Evolutionary conservation across 1,139 yeast species (phyloP).

Genomic region (Hyphopichia fennica): DNA sequence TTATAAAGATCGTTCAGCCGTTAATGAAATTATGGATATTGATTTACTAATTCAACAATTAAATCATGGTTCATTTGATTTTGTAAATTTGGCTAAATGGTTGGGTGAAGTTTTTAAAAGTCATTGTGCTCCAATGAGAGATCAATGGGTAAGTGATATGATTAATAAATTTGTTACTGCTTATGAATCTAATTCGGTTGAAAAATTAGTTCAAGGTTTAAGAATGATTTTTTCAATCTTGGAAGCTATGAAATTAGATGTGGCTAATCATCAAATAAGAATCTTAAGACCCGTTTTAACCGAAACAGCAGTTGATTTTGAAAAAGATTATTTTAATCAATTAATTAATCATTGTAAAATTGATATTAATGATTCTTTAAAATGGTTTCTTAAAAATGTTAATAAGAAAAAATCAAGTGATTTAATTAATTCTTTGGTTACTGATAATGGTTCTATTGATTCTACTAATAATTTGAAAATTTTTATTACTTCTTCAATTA

Average conservation of each 20-base stretch:
- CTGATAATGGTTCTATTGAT: background rate
- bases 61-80: conserved; percentile 65
- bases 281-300: conserved; percentile 80
- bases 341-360: conserved; percentile 66
- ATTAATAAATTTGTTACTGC: conserved; percentile 66
- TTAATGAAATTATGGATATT: conserved; percentile 75
- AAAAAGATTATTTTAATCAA: conserved; percentile 80
- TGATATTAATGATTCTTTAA: conserved; percentile 62
- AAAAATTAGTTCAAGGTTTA: conserved; percentile 70
- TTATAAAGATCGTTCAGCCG: conserved; percentile 67
- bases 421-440: conserved; percentile 1
- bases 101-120: conserved; percentile 68
- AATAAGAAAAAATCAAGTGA: conserved; percentile 13
- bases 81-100: conserved; percentile 69
- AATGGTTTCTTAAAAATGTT: conserved; percentile 62
- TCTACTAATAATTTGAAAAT: conserved; percentile 25
- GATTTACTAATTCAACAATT: conserved; percentile 78
- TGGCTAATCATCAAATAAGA: conserved; percentile 91
- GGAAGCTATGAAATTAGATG: conserved; percentile 96
- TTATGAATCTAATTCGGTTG: conserved; percentile 50
- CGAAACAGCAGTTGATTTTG: conserved; percentile 90
- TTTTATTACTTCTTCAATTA: conserved; percentile 48
- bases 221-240: conserved; percentile 78
- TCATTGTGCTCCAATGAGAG: conserved; percentile 96
- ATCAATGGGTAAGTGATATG: conserved; percentile 87